These are phyloP conservation scores for Avena eriantha DNA, from an alignment of 176 grass and related monocot species.

Conservation along the genomic window DNA sequence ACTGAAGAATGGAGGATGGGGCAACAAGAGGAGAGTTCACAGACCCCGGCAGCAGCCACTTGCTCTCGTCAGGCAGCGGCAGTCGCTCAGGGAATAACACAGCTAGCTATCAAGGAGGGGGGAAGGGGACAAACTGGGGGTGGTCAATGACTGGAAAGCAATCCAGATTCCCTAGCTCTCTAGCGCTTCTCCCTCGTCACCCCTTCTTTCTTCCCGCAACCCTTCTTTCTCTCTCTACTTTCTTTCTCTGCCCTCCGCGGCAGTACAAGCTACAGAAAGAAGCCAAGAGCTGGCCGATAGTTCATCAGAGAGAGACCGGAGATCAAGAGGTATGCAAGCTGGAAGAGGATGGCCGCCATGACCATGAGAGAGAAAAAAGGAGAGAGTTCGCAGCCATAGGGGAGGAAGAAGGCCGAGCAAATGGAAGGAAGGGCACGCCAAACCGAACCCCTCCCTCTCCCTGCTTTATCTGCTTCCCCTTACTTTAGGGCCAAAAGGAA, in stretches of 20 bases:
- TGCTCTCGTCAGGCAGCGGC: neutral
- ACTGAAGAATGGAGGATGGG: slow-evolving; percentile 45
- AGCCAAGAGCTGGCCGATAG: slow-evolving; percentile 34
- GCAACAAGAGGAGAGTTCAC: neutral
- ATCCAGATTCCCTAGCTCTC: slow-evolving; percentile 35
- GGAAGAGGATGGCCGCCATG: slow-evolving; percentile 21
- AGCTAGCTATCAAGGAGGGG: slow-evolving; percentile 45
- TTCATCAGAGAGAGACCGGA: neutral
- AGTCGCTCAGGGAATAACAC: slow-evolving; percentile 47
- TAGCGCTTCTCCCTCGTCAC: neutral
- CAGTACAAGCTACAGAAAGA: slow-evolving; percentile 29
- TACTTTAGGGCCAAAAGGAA: slow-evolving; percentile 37
- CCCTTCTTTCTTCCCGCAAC: too few relatives aligned
- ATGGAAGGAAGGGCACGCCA: slow-evolving; percentile 41
- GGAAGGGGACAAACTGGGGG: slow-evolving; percentile 44
- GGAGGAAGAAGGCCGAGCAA: slow-evolving; percentile 33
- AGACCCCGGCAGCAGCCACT: slow-evolving; percentile 6
- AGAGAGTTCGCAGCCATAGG: slow-evolving; percentile 21
- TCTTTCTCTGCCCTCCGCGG: slow-evolving; percentile 12
- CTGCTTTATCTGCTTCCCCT: slow-evolving; percentile 27
- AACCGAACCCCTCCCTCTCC: slow-evolving; percentile 32
- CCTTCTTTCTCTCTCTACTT: neutral
- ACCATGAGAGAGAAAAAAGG: slow-evolving; percentile 32
- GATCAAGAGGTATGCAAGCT: slow-evolving; percentile 12
- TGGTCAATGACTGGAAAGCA: slow-evolving; percentile 61